These are phyloP conservation scores for Podila minutissima DNA, from an alignment of 192 early-diverging fungal species.

Conservation along the genomic window DNA sequence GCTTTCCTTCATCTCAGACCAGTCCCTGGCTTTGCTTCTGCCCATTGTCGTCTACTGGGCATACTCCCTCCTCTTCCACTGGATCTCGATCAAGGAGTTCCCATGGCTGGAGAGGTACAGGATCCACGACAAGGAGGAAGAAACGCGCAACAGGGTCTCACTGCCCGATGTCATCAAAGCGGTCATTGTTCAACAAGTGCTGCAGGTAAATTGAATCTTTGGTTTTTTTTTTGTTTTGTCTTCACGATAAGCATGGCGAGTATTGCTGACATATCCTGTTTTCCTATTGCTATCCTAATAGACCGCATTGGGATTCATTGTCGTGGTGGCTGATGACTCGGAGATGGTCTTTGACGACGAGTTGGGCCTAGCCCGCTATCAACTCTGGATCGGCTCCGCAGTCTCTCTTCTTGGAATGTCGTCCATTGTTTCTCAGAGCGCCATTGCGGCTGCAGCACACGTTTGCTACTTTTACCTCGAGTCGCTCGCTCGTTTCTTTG, in stretches of 20 bases:
- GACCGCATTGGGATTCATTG: conserved; percentile 50
- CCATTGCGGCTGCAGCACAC: conserved; percentile 23
- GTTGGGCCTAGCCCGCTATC: conserved; percentile 21
- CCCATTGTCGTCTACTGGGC: conserved; percentile 75
- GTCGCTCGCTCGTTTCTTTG: conserved; percentile 49
- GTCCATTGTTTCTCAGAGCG: conserved; percentile 17
- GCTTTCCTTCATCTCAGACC: conserved; percentile 58
- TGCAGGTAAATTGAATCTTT: conserved; percentile 56
- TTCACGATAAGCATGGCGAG: too few species aligned
- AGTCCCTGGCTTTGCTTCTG: conserved; percentile 59
- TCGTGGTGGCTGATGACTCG: conserved; percentile 43
- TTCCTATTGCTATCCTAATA: not conserved
- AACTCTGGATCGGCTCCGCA: conserved; percentile 17
- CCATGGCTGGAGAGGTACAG: conserved; percentile 76
- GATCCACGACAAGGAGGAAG: conserved; percentile 66
- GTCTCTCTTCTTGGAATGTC: conserved; percentile 22
- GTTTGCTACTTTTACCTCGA: conserved; percentile 42
- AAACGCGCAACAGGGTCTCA: conserved; percentile 73
- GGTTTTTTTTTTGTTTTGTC: too few species aligned
- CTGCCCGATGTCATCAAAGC: conserved; percentile 67
- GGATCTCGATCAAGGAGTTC: conserved; percentile 65
- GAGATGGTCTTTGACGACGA: conserved; percentile 50
- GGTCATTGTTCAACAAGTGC: conserved; percentile 73
- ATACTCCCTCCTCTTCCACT: conserved; percentile 73
- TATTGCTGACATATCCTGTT: too few species aligned